Percentiles rank a stretch among this genome's conserved stretches.
phyloP scores from a whole-genome alignment of 371 early-diverging fungal genomes.

The Apophysomyces variabilis region DNA sequence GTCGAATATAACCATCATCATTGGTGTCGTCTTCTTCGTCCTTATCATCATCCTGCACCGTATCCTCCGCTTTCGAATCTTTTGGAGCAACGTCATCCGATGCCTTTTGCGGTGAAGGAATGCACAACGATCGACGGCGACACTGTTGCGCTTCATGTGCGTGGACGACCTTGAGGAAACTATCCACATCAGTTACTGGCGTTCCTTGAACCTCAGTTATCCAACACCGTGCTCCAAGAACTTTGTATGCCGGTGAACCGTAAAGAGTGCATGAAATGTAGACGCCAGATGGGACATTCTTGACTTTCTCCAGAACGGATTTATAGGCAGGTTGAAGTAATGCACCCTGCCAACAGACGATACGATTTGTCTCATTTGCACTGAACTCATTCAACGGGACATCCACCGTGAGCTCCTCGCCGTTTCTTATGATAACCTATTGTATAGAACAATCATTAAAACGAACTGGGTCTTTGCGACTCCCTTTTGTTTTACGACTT shows the following conservation, averaged over 20 bases:
- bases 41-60: slow-evolving; percentile 20
- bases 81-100: slow-evolving; percentile 19
- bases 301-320: slow-evolving; percentile 82
- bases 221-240: slow-evolving; percentile 45
- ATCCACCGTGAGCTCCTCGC: slow-evolving; percentile 44
- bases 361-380: slow-evolving; percentile 59
- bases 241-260: slow-evolving; percentile 73
- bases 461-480: too few species aligned
- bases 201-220: slow-evolving; percentile 63
- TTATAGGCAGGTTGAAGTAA: slow-evolving; percentile 82
- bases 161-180: slow-evolving; percentile 57
- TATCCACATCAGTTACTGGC: slow-evolving; percentile 49
- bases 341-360: slow-evolving; percentile 90
- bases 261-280: slow-evolving; percentile 77
- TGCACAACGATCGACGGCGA: slow-evolving; percentile 29
- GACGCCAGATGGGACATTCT: slow-evolving; percentile 68
- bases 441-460: background rate
- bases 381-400: slow-evolving; percentile 62
- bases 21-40: slow-evolving; percentile 52
- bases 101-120: slow-evolving; percentile 33
- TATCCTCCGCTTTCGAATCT: slow-evolving; percentile 22
- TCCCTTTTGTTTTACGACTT: background rate
- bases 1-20: slow-evolving; percentile 67
- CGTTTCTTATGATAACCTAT: slow-evolving; percentile 64
- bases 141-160: slow-evolving; percentile 32